Conservation (phyloP, 345 rosid genomes). For the Lagerstroemia speciosa region DNA sequence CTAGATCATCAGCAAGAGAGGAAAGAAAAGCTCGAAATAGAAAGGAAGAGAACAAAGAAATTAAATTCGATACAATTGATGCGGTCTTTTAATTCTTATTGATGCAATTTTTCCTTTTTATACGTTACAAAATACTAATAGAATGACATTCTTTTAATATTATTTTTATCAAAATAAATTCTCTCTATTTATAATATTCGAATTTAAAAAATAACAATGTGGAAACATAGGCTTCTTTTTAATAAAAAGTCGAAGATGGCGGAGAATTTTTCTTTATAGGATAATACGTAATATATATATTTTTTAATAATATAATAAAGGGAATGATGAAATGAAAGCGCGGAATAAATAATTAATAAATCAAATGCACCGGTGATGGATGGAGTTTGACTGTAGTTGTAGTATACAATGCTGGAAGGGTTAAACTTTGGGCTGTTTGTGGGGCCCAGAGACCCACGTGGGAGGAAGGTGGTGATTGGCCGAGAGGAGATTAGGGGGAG, state of each 20-base stretch:
- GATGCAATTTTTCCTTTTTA: too few relatives aligned
- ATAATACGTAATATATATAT: too few relatives aligned
- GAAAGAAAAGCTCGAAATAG: not conserved
- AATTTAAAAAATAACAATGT: too few relatives aligned
- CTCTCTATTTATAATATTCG: too few relatives aligned
- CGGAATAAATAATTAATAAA: conserved; percentile 3
- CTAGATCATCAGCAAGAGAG: not conserved
- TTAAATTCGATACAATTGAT: too few relatives aligned
- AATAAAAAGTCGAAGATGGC: not conserved
- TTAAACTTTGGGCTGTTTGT: not conserved
- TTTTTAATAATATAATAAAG: too few relatives aligned
- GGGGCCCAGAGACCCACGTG: conserved; percentile 57
- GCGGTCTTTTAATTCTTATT: too few relatives aligned
- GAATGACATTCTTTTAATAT: too few relatives aligned
- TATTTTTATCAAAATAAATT: too few relatives aligned
- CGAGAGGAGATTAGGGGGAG: conserved; percentile 53
- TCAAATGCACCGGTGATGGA: not conserved
- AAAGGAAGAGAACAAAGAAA: conserved; percentile 1
- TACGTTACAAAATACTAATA: too few relatives aligned
- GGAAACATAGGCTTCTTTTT: too few relatives aligned
- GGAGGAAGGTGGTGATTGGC: conserved; percentile 49
- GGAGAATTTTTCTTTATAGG: too few relatives aligned
- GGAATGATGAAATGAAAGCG: not conserved
- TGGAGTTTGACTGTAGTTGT: not conserved
- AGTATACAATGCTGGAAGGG: not conserved